Percentiles rank a stretch among this genome's conserved stretches.
These are phyloP conservation scores for Ustilago hordei DNA, from an alignment of 1,284 basidiomycete species.

Conservation along the genomic window DNA sequence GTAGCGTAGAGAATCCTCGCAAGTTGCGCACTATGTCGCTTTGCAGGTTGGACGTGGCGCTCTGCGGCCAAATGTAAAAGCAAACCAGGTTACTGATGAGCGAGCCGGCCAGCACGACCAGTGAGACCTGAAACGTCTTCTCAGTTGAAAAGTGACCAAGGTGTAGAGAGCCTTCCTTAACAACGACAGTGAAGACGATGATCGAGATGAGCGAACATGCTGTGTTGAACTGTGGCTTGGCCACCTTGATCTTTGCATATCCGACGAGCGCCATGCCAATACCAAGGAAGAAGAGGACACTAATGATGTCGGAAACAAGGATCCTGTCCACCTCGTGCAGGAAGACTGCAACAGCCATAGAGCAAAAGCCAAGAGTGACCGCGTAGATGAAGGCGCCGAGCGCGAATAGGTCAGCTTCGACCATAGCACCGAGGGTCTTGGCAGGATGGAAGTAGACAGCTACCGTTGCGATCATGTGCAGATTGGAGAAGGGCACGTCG, in stretches of 20 bases:
- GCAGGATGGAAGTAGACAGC: constrained; percentile 74
- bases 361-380: constrained; percentile 79
- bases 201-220: constrained; percentile 72
- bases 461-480: constrained; percentile 93
- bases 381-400: constrained; percentile 80
- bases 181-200: constrained; percentile 72
- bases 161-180: constrained; percentile 87
- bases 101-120: constrained; percentile 83
- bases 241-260: constrained; percentile 90
- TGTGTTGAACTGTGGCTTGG: constrained; percentile 89
- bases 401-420: constrained; percentile 86
- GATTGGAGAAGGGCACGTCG: constrained; percentile 72
- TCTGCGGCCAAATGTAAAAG: constrained; percentile 83
- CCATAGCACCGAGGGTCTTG: constrained; percentile 88
- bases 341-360: constrained; percentile 73
- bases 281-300: constrained; percentile 77
- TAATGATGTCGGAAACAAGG: constrained; percentile 63
- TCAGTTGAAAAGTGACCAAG: constrained; percentile 70
- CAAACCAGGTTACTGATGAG: constrained; percentile 85
- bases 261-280: constrained; percentile 83
- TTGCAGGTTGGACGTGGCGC: constrained; percentile 85
- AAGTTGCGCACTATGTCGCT: constrained; percentile 59
- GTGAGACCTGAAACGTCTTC: constrained; percentile 69
- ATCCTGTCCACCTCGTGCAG: constrained; percentile 72
- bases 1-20: constrained; percentile 60